Evolutionary conservation across 257 asterid genomes (phyloP).

Genomic region (Ballota nigra): DNA sequence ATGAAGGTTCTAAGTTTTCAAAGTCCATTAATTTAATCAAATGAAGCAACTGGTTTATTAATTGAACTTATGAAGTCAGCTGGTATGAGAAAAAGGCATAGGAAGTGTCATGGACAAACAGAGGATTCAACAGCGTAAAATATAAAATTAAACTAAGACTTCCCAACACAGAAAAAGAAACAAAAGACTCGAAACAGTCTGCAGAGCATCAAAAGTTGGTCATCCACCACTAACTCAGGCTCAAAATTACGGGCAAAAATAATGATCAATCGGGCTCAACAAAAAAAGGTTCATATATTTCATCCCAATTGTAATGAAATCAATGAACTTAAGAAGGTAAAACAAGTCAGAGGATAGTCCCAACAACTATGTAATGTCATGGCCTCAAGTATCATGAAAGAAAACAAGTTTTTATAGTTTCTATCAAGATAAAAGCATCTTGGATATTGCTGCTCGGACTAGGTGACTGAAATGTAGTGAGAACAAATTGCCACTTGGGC

Average conservation of each 20-base stretch:
- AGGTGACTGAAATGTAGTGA: neutral
- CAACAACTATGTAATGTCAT: neutral
- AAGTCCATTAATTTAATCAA: constrained; percentile 1
- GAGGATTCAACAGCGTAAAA: neutral
- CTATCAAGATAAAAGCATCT: neutral
- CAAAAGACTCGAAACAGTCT: neutral
- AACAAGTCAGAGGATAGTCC: neutral
- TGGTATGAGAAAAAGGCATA: neutral
- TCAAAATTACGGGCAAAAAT: neutral
- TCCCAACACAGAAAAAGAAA: neutral
- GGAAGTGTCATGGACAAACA: neutral
- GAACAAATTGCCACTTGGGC: neutral
- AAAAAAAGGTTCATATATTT: neutral
- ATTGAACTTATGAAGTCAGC: neutral
- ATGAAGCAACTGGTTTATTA: neutral
- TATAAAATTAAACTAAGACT: neutral
- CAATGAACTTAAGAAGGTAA: neutral
- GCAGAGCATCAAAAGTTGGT: neutral
- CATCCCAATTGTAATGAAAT: neutral
- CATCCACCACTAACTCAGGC: neutral
- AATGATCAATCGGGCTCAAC: neutral
- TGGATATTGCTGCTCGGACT: neutral
- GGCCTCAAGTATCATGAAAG: constrained; percentile 6
- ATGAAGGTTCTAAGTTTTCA: neutral
- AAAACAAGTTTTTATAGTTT: neutral